Evolutionary conservation across 768 basidiomycete genomes (phyloP), one percentile per base, ranked within the genome.

Genomic region (Lactifluus hygrophoroides): DNA sequence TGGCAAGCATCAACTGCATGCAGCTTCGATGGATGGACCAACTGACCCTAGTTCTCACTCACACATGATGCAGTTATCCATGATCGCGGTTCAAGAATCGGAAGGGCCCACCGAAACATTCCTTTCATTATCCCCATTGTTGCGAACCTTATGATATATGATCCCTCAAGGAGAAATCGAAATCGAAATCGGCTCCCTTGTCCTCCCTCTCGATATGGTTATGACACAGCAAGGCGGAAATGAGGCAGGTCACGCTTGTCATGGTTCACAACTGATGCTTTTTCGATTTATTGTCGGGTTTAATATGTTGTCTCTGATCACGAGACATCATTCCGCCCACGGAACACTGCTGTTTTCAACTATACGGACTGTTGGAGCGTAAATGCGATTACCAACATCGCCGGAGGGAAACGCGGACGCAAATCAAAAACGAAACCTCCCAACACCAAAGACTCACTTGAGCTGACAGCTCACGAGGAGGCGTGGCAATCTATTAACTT

Each of bases 401-500:
- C 4, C 11, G 17, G 25, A 42, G 5, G 23, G 10, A 10, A 23
- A n/a, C n/a, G n/a, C n/a, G n/a, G 16, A n/a, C 38, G n/a, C 38
- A 17, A 42, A 4, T 5, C 40, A 19, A 16, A 19, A 9, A 19
- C n/a, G 40, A 42, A 42, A n/a, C 19, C 19, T 32, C 10, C 32
- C 27, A 47, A 5, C 3, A 19, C 47, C 6, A 14, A 17, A 9
- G 7, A 16, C 34, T 19, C 37, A 30, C 4, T 42, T n/a, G 45
- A 38, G 32, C 19, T 27, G 21, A 23, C 14, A 32, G 10, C n/a
- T 45, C 32, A 7, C n/a, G 30, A 19, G 28, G 17, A 27, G 17
- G 23, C 34, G 35, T 46, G 51, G 43, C 2, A 17, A 9, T 60
- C 58, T 60, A 38, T n/a, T n/a, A n/a, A n/a, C n/a, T n/a, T n/a